Percentiles rank a stretch among this genome's conserved stretches.
Evolutionary conservation across 148 eudicot genomes (phyloP).

Genomic region (Euryodendron excelsum): DNA sequence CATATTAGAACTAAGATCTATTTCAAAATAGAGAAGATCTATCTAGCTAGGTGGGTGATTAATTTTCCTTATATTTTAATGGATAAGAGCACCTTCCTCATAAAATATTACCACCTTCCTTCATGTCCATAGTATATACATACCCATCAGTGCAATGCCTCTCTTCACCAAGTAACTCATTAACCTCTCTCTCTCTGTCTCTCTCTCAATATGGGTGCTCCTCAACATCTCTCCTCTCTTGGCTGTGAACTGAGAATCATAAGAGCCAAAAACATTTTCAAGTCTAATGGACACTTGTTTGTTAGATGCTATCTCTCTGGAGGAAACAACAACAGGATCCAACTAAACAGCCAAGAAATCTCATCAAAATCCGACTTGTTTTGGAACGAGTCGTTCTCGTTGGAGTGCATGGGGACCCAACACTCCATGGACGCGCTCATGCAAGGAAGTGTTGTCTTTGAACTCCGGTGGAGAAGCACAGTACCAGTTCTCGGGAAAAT

Average conservation of each 20-base stretch:
- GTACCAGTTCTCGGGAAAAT: slow-evolving; percentile 25
- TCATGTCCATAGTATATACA: background rate
- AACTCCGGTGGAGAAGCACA: slow-evolving; percentile 35
- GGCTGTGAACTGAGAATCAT: slow-evolving; percentile 37
- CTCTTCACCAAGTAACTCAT: background rate
- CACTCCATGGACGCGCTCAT: slow-evolving; percentile 31
- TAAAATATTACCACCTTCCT: no score
- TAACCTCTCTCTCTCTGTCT: background rate
- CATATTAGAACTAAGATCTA: no score
- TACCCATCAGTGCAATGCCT: background rate
- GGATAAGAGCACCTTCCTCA: no score
- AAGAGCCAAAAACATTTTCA: slow-evolving; percentile 44
- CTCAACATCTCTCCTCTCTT: slow-evolving; percentile 23
- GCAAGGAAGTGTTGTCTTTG: slow-evolving; percentile 34
- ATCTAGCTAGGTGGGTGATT: no score
- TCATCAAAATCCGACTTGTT: slow-evolving; percentile 23
- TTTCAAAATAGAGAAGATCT: no score
- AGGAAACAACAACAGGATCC: slow-evolving; percentile 41
- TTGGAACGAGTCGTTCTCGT: slow-evolving; percentile 50
- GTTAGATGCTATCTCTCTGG: slow-evolving; percentile 50
- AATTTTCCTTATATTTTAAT: no score
- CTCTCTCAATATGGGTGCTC: slow-evolving; percentile 10
- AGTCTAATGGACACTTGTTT: slow-evolving; percentile 27
- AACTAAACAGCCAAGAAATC: slow-evolving; percentile 40
- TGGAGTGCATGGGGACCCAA: slow-evolving; percentile 47